These are phyloP conservation scores for Tylopilus intermedius DNA, from an alignment of 768 basidiomycete genomes.

Conservation along the genomic window DNA sequence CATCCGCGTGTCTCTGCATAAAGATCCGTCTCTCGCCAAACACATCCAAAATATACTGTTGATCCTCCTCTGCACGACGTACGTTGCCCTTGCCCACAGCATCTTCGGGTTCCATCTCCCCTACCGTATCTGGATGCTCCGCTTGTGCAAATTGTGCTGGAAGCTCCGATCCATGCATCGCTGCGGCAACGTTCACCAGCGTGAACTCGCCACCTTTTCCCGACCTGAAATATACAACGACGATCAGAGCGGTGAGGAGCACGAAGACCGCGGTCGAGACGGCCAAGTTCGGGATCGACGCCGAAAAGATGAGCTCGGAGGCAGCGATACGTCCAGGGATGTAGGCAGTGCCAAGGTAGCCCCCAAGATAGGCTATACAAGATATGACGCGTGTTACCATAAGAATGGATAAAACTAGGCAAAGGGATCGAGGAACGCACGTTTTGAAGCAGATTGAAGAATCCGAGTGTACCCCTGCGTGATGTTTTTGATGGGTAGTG, in stretches of 20 bases:
- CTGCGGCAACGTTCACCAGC: constrained; percentile 19
- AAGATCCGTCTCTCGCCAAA: constrained; percentile 8
- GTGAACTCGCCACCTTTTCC: constrained; percentile 23
- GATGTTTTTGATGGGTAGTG: constrained; percentile 11
- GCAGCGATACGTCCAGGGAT: constrained; percentile 27
- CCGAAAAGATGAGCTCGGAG: constrained; percentile 21
- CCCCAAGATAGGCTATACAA: constrained; percentile 14
- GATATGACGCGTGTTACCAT: background rate
- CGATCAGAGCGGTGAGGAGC: constrained; percentile 18
- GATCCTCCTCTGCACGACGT: background rate
- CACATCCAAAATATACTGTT: constrained; percentile 2
- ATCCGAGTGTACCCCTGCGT: constrained; percentile 19
- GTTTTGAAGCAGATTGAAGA: constrained; percentile 18
- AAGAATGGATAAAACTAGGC: background rate
- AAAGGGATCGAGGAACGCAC: constrained; percentile 3
- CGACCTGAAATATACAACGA: constrained; percentile 21
- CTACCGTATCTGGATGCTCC: background rate
- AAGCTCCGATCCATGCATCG: constrained; percentile 24
- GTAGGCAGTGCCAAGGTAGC: constrained; percentile 24
- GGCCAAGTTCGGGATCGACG: constrained; percentile 26
- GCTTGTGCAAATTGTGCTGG: constrained; percentile 17
- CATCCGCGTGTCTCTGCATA: constrained; percentile 17
- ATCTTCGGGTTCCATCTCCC: background rate
- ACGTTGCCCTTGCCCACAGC: background rate
- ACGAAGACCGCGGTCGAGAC: constrained; percentile 22